Evolutionary conservation across 73 alveolate genomes (phyloP).

Genomic region (Tetrahymena malaccensis): DNA sequence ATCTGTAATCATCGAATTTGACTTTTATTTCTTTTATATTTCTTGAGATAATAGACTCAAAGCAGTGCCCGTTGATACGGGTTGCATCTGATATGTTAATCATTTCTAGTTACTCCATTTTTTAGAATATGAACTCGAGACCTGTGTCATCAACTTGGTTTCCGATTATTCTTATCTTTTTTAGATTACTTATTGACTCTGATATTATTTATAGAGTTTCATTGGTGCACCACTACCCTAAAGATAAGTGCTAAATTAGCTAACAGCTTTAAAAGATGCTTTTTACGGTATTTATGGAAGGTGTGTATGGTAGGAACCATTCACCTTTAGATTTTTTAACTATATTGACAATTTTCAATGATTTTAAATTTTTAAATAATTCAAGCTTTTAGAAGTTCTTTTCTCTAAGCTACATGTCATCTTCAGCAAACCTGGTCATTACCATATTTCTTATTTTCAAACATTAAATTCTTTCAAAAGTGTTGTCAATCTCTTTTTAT

Average conservation of each 20-base stretch:
- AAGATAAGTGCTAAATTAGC: not conserved
- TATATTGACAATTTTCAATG: not conserved
- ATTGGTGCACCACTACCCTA: not conserved
- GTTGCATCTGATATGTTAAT: not conserved
- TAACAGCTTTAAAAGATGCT: not conserved
- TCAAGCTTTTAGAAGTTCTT: not conserved
- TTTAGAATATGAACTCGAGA: not conserved
- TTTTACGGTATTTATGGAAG: not conserved
- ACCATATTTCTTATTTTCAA: not conserved
- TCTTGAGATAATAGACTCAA: not conserved
- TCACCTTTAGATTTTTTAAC: not conserved
- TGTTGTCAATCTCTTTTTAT: not conserved
- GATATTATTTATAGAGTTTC: not conserved
- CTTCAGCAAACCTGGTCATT: not conserved
- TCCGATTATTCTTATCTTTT: not conserved
- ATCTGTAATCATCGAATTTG: not conserved
- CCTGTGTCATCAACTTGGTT: not conserved
- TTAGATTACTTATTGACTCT: not conserved
- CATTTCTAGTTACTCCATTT: not conserved
- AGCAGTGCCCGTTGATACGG: not conserved
- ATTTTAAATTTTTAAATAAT: not conserved
- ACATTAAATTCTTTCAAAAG: not conserved
- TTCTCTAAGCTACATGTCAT: not conserved
- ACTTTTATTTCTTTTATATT: not conserved
- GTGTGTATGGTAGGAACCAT: not conserved